Evolutionary conservation across 305 asterid genomes (phyloP).

Genomic region (Fraxinus albicans): DNA sequence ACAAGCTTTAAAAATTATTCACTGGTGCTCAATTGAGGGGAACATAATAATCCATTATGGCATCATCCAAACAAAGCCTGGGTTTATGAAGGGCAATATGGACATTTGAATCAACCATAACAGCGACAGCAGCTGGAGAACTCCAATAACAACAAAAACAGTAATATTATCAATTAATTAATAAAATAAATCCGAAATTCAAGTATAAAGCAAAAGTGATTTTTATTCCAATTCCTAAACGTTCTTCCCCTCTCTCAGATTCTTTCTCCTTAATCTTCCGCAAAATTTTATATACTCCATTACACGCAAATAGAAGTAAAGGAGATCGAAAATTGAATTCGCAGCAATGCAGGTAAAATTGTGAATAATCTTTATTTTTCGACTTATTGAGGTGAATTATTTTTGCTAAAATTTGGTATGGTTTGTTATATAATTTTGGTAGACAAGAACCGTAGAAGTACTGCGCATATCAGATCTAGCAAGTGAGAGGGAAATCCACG

Average conservation of each 20-base stretch:
- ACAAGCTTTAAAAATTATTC: background rate
- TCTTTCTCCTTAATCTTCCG: constrained; percentile 13
- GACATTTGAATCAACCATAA: background rate
- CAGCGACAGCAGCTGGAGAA: constrained; percentile 10
- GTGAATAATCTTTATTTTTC: constrained; percentile 8
- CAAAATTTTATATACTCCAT: constrained; percentile 12
- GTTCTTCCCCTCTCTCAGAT: constrained; percentile 14
- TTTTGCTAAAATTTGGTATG: background rate
- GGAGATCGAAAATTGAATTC: constrained; percentile 19
- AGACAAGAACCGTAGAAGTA: constrained; percentile 74
- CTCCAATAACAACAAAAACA: background rate
- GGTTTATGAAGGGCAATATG: constrained; percentile 4
- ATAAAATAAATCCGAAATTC: constrained; percentile 6
- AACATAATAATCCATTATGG: background rate
- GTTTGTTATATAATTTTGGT: constrained; percentile 18
- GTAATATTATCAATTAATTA: constrained; percentile 10
- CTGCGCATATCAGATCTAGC: constrained; percentile 90
- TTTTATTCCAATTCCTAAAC: constrained; percentile 27
- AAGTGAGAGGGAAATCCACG: constrained; percentile 82
- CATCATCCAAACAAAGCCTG: background rate
- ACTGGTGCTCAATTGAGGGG: background rate
- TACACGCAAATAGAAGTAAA: constrained; percentile 1
- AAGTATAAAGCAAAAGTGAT: constrained; percentile 21
- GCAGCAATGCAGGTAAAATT: constrained; percentile 39
- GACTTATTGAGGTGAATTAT: background rate